Conservation (phyloP, 163 green algal genomes). For the Chloroidium sp. region DNA sequence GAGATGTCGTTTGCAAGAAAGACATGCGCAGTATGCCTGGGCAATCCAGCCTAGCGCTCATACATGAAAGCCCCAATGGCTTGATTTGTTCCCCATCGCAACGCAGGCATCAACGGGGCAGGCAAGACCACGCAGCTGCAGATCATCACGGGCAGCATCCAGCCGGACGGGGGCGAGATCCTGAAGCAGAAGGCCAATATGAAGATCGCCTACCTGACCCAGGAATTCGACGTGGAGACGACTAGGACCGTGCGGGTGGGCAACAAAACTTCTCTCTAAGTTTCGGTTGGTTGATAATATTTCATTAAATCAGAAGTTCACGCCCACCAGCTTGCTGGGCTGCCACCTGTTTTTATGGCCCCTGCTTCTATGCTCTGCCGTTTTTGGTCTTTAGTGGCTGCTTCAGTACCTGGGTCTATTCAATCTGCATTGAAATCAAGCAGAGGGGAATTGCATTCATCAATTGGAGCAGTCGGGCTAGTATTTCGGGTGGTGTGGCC, state of each 20-base stretch:
- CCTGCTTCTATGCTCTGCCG: background rate
- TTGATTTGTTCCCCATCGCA: background rate
- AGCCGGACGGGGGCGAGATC: conserved; percentile 81
- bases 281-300: background rate
- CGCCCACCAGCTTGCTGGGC: background rate
- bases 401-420: too few species aligned
- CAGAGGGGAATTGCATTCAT: too few species aligned
- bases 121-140: conserved; percentile 99
- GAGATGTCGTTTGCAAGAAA: too few species aligned
- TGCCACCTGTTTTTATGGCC: background rate
- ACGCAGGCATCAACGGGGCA: conserved; percentile 85
- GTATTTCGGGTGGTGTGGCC: too few species aligned
- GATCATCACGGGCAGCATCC: conserved; percentile 86
- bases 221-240: conserved; percentile 94
- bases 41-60: too few species aligned
- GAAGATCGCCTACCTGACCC: conserved; percentile 89
- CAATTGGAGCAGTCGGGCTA: too few species aligned
- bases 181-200: conserved; percentile 78
- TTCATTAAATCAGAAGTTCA: background rate
- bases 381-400: too few species aligned
- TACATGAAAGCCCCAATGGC: too few species aligned
- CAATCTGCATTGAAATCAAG: too few species aligned
- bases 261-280: background rate
- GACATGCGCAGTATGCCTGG: too few species aligned
- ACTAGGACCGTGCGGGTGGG: conserved; percentile 69